phyloP scores from a whole-genome alignment of 345 rosid species.

The Gossypium stocksii region DNA sequence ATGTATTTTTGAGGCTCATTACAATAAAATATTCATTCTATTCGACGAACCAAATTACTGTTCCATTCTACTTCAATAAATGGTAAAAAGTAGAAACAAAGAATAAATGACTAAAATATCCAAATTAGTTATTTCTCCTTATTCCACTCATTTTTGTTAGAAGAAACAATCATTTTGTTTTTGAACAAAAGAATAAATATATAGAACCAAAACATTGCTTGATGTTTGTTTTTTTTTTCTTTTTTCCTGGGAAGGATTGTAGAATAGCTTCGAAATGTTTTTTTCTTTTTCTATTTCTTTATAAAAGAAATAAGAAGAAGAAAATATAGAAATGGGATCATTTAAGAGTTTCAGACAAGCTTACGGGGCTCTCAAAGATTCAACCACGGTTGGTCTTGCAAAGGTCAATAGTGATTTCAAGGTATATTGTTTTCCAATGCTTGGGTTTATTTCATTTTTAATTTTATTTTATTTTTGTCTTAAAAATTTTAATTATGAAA shows the following conservation, averaged over 20 bases:
- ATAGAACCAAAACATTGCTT: neutral
- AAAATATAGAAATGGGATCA: conserved; percentile 50
- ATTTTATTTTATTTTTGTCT: too few relatives aligned
- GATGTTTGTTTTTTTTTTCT: too few relatives aligned
- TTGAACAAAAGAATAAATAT: neutral
- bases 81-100: neutral
- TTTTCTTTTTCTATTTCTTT: neutral
- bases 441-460: neutral
- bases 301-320: neutral
- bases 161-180: neutral
- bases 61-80: neutral
- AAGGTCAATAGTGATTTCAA: conserved; percentile 97
- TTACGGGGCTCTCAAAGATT: conserved; percentile 93
- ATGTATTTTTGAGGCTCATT: too few relatives aligned
- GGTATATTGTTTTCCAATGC: conserved; percentile 30
- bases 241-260: neutral
- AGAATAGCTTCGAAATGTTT: neutral
- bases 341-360: conserved; percentile 85
- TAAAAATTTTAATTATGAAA: neutral
- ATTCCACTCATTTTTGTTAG: neutral
- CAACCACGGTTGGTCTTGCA: conserved; percentile 96
- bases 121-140: neutral
- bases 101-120: neutral
- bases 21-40: too few relatives aligned
- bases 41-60: too few relatives aligned